Conservation (phyloP, 352 stramenopile species). For the Phytopythium litorale region DNA sequence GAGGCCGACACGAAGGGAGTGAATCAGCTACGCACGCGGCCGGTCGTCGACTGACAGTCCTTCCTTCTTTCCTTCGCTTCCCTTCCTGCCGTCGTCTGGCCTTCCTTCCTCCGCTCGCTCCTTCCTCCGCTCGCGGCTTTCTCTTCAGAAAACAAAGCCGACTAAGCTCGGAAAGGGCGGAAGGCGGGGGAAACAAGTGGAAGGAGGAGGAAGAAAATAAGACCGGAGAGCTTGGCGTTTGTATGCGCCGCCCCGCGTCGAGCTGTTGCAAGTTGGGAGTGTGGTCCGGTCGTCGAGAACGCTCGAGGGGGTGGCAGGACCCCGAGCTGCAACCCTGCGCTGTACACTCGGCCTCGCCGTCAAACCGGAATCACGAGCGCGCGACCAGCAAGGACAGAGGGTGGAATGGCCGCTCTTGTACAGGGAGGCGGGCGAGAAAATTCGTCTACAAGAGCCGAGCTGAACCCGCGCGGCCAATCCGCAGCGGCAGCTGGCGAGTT, state of each 20-base stretch:
- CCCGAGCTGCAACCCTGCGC: not conserved
- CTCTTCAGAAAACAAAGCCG: not conserved
- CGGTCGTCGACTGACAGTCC: not conserved
- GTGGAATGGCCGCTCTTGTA: conserved; percentile 1
- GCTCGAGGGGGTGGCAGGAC: not conserved
- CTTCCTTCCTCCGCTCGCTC: no score
- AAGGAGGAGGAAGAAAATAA: not conserved
- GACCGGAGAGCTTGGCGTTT: not conserved
- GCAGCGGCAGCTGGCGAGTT: not conserved
- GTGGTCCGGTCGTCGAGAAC: not conserved
- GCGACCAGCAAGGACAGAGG: not conserved
- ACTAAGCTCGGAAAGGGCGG: conserved; percentile 4
- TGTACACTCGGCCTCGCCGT: not conserved
- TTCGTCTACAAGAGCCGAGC: not conserved
- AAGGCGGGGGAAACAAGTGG: not conserved
- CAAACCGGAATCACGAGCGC: not conserved
- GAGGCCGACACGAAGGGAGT: not conserved
- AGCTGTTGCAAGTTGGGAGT: conserved; percentile 1
- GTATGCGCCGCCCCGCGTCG: not conserved
- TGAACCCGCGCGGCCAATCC: not conserved
- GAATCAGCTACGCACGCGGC: not conserved
- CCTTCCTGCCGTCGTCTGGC: not conserved
- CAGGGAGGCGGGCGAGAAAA: not conserved
- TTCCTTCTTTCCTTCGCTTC: not conserved
- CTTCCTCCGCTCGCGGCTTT: not conserved